Base-by-base conservation (phyloP, 306 rosid species). In the Trichosanthes cucumerina region DNA sequence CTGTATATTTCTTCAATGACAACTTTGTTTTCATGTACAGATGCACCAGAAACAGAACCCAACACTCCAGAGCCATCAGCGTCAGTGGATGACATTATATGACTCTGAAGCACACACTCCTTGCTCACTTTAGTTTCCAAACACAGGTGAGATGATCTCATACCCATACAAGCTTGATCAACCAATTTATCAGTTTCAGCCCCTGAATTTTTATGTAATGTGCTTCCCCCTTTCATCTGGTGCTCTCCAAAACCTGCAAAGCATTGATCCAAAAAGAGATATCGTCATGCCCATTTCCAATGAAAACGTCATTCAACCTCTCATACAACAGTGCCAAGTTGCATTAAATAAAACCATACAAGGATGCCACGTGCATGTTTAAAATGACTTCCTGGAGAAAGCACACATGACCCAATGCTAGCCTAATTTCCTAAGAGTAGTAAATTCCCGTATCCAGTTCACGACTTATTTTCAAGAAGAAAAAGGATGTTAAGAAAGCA, bases 241-340 rank as follows among this genome's bases (percentile, higher is more conserved):
- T 80, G 88, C 79, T 84, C 85, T 71, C 83, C 80, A 57, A 75
- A 62, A 62, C 86, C 97, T 89, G 90, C 87, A 59, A 78, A 66
- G 47, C 18, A 63, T 60, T 36, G 43, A 38, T 36, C 26, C 16
- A 50, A 16, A 46, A 33, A 19, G 63, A 49, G n/a, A 44, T 15
- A 53, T 39, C 72, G 18, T 57, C n/a, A 39, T 44, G 15, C 70
- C 41, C 13, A 70, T 59, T 6, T 11, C 23, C 60, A 34, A 38
- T 43, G 15, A 33, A 52, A 1, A 62, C 41, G 43, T 16, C 59
- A 26, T 47, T 28, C 59, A 3, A 24, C 43, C 41, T 72, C 41
- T 72, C 41, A 13, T 43, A 72, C 21, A 72, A 49, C 59, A 26
- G 26, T 15, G 47, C 26, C 26, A 15, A 24, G 33, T 24, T 71